These are phyloP conservation scores for Panaeolus cyanescens DNA, from an alignment of 768 basidiomycete species.

Conservation along the genomic window DNA sequence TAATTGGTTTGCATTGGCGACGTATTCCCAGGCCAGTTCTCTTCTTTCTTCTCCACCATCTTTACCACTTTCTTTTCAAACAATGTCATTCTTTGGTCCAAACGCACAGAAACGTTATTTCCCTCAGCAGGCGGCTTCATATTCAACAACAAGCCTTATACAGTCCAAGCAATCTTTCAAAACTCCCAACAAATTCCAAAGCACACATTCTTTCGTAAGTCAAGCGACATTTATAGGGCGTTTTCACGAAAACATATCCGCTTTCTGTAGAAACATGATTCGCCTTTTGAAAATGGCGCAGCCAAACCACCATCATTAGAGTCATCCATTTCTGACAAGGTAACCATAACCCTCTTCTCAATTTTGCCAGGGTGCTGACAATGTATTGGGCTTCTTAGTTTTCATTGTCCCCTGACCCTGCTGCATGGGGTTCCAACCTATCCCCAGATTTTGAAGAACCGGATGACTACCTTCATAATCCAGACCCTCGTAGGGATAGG, in stretches of 20 bases:
- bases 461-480: slow-evolving; percentile 76
- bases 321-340: slow-evolving; percentile 57
- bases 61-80: slow-evolving; percentile 15
- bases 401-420: slow-evolving; percentile 73
- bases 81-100: slow-evolving; percentile 34
- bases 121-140: slow-evolving; percentile 38
- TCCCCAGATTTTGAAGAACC: slow-evolving; percentile 57
- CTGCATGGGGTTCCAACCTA: slow-evolving; percentile 70
- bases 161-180: slow-evolving; percentile 18
- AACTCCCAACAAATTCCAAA: slow-evolving; percentile 23
- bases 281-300: background rate
- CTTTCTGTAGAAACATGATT: background rate
- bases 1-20: slow-evolving; percentile 2
- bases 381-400: slow-evolving; percentile 52
- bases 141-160: slow-evolving; percentile 56
- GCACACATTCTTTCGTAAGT: slow-evolving; percentile 44
- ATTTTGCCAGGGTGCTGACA: slow-evolving; percentile 5
- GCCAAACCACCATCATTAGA: background rate
- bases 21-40: slow-evolving; percentile 5
- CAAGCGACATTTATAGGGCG: background rate
- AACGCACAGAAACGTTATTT: slow-evolving; percentile 45
- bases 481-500: slow-evolving; percentile 64
- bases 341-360: slow-evolving; percentile 14
- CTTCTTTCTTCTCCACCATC: slow-evolving; percentile 14
- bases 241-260: background rate